A percentile compares a stretch with the other conserved stretches of the same genome.
phyloP scores from a whole-genome alignment of 2,329 filamentous ascomycete genomes.

The Ophiostoma triangulosporum region DNA sequence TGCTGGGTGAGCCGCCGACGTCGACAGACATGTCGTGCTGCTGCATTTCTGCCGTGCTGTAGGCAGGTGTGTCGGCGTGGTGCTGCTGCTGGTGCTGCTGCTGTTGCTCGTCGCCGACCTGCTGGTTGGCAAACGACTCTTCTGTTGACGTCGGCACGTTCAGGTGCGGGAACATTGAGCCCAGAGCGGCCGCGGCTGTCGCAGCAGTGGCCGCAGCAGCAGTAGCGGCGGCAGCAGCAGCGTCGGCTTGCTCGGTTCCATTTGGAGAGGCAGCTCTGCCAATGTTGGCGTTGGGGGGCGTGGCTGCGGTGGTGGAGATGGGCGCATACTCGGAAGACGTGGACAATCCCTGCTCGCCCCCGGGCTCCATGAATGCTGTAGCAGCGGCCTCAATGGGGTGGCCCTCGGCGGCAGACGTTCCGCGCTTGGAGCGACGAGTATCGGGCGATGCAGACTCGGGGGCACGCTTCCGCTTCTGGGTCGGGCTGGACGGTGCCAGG shows the following conservation, averaged over 20 bases:
- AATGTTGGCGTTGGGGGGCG: neutral
- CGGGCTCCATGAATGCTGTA: constrained; percentile 41
- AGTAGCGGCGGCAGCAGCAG: constrained; percentile 25
- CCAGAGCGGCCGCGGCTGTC: constrained; percentile 45
- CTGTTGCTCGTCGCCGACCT: constrained; percentile 19
- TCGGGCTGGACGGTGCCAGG: constrained; percentile 29
- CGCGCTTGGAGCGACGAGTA: constrained; percentile 36
- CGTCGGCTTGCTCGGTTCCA: constrained; percentile 33
- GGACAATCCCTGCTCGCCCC: constrained; percentile 27
- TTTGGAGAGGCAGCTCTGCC: neutral
- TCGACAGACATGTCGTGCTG: constrained; percentile 23
- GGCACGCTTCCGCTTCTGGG: constrained; percentile 42
- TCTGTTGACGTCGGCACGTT: constrained; percentile 45
- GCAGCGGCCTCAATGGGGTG: constrained; percentile 27
- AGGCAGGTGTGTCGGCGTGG: constrained; percentile 14
- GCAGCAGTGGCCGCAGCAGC: constrained; percentile 38
- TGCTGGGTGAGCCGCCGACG: constrained; percentile 9
- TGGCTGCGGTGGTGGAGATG: constrained; percentile 32
- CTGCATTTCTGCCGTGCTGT: constrained; percentile 23
- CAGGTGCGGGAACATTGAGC: constrained; percentile 44
- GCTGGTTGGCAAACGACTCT: constrained; percentile 45
- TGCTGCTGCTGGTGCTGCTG: constrained; percentile 14
- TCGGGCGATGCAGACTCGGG: constrained; percentile 34
- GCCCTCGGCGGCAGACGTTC: constrained; percentile 31
- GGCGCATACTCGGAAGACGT: constrained; percentile 38